phyloP scores from a whole-genome alignment of 176 grass and related monocot genomes.

The bread wheat (Triticum aestivum) region IWGSC_CS_RefSeq_v2.1 NC_057802.1:476299994-476300493 shows the following conservation, averaged over 20 bases:
- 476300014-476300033: not conserved
- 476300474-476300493: too few relatives aligned
- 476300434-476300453: too few relatives aligned
- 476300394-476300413: constrained; percentile 20
- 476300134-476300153: constrained; percentile 61
- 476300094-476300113: not conserved
- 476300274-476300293: constrained; percentile 36
- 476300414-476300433: not conserved
- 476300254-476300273: constrained; percentile 43
- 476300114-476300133: not conserved
- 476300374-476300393: constrained; percentile 65
- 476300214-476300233: not conserved
- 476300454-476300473: too few relatives aligned
- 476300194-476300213: not conserved
- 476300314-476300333: constrained; percentile 52
- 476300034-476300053: not conserved
- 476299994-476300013: not conserved
- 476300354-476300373: constrained; percentile 85
- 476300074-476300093: not conserved
- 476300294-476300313: constrained; percentile 63
- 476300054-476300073: not conserved
- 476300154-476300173: constrained; percentile 64
- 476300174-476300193: not conserved
- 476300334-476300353: constrained; percentile 71
- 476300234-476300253: not conserved